Conservation (phyloP, 192 early-diverging fungal species). For the Diversispora eburnea region DNA sequence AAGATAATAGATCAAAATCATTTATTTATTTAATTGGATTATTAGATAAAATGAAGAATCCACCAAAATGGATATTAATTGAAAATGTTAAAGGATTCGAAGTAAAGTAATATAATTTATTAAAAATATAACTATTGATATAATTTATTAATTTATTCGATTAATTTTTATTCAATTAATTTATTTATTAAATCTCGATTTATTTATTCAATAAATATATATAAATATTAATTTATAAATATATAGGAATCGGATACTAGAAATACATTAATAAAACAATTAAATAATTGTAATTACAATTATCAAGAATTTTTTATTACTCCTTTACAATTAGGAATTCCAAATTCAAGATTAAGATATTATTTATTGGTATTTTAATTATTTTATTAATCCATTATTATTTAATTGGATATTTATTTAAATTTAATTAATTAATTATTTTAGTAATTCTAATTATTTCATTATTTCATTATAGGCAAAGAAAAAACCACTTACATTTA, state of each 20-base stretch:
- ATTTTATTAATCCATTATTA: not conserved
- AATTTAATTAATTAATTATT: not conserved
- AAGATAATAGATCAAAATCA: constrained; percentile 67
- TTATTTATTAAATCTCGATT: too few relatives aligned
- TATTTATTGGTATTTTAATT: constrained; percentile 56
- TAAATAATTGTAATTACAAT: constrained; percentile 51
- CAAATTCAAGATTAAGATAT: constrained; percentile 77
- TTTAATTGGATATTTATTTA: not conserved
- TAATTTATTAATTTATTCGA: too few relatives aligned
- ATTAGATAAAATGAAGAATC: constrained; percentile 50
- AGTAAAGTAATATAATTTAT: constrained; percentile 25
- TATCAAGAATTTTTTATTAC: constrained; percentile 74
- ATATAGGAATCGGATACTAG: constrained; percentile 52
- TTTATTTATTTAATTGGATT: constrained; percentile 71
- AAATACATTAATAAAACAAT: constrained; percentile 47
- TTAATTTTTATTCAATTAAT: too few relatives aligned
- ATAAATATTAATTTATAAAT: too few relatives aligned
- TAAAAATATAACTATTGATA: too few relatives aligned
- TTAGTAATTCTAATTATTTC: too few relatives aligned
- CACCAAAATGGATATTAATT: constrained; percentile 64
- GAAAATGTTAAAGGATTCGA: constrained; percentile 87
- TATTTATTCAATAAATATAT: not conserved
- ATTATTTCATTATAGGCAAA: not conserved
- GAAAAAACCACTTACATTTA: not conserved
- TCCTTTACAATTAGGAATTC: constrained; percentile 69